Evolutionary conservation across 352 stramenopile genomes (phyloP).

Genomic region (Plasmopara viticola): DNA sequence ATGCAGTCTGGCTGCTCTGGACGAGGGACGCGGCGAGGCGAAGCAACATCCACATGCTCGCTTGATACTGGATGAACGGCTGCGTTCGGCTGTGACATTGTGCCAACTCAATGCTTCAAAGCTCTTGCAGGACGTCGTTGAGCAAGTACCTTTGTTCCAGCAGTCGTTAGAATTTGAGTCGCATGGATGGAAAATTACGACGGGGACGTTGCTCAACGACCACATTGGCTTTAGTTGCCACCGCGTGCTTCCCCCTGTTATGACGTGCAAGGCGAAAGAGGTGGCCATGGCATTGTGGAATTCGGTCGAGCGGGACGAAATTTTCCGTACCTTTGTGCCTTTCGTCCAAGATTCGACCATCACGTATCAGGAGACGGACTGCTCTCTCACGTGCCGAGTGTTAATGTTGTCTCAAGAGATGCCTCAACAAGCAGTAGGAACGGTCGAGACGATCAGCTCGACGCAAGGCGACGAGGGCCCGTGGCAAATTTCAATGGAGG

Average conservation of each 20-base stretch:
- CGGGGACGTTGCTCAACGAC: constrained; percentile 29
- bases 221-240: constrained; percentile 43
- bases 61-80: constrained; percentile 28
- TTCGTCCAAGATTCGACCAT: constrained; percentile 42
- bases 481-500: constrained; percentile 53
- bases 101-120: constrained; percentile 29
- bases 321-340: constrained; percentile 54
- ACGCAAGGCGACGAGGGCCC: constrained; percentile 10
- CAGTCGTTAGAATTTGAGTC: constrained; percentile 36
- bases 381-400: constrained; percentile 30
- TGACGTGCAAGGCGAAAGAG: constrained; percentile 12
- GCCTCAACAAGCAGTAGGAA: constrained; percentile 29
- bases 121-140: constrained; percentile 27
- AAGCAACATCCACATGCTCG: constrained; percentile 18
- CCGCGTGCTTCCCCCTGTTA: constrained; percentile 21
- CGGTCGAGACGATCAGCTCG: constrained; percentile 35
- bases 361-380: constrained; percentile 22
- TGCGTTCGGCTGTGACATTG: constrained; percentile 18
- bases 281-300: constrained; percentile 45
- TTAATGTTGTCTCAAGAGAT: constrained; percentile 27
- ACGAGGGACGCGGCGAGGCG: constrained; percentile 19
- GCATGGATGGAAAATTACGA: constrained; percentile 41
- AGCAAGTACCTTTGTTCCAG: constrained; percentile 9
- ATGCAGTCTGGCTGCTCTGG: constrained; percentile 15
- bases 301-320: constrained; percentile 47